Base-by-base conservation (phyloP, 371 early-diverging fungal species). In the Umbelopsis sp. region DNA sequence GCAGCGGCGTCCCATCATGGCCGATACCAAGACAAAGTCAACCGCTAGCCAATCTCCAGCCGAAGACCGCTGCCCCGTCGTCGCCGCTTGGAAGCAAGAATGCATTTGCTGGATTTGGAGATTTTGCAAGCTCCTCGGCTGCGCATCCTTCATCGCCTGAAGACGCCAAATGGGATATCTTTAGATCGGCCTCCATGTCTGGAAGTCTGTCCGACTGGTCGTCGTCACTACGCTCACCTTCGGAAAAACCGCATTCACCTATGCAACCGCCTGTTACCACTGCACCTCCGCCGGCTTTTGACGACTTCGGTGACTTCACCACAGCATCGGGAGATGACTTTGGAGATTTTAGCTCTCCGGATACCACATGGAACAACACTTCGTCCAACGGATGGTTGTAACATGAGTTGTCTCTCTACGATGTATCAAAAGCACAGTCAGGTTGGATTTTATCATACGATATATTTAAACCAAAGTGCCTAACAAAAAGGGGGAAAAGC, bases 171-270 rank as follows among this genome's bases (percentile, higher is more conserved):
- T 57, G 57, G 57, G 57, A 57, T 57, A 35, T 57, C 29, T 57
- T 57, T 35, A 10, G 57, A 35, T 57, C 57, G 22, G 57, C 57
- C 10, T 57, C 57, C 12, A 16, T 57, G n/a, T 57, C 57, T 35
- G 57, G 57, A 14, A 57, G 57, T 57, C 35, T 57, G 3, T 57
- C 57, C 10, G 57, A 57, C 16, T 57, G 57, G 57, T 57, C 57
- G 57, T 35, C 57, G 2, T 35, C 32, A 16, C 57, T 35, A 0
- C 11, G 12, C 24, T 51, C 52, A 14, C 52, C 57, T 12, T 25
- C 22, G 7, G 29, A 29, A n/a, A 29, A 11, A 51, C 24, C 24
- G 24, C 52, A 51, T 8, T 25, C 1, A 51, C 4, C 52, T 8
- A 41, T 41, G 41, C 41, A 41, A 41, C 29, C 29, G 29, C 4